Evolutionary conservation across 352 stramenopile species (phyloP).

Genomic region (Pythium scleroteichum): DNA sequence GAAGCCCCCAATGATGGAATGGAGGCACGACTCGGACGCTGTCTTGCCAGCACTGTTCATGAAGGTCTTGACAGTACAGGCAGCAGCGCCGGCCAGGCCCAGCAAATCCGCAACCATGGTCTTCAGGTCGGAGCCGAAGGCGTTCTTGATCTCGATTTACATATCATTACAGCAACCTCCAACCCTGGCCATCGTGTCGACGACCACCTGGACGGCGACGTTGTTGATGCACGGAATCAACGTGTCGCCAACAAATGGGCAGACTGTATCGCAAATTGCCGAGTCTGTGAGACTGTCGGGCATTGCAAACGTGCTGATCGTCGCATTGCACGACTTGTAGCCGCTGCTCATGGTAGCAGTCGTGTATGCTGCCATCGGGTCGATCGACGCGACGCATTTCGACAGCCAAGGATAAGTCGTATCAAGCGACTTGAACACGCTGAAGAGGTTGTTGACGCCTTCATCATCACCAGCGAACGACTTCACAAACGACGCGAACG

Average conservation of each 20-base stretch:
- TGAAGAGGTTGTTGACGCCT: slow-evolving; percentile 17
- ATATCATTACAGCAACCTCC: slow-evolving; percentile 47
- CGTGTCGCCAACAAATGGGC: slow-evolving; percentile 31
- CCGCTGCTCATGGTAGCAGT: slow-evolving; percentile 21
- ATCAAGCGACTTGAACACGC: slow-evolving; percentile 32
- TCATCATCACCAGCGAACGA: slow-evolving; percentile 1
- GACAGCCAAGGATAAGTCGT: slow-evolving; percentile 38
- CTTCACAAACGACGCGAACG: slow-evolving; percentile 17
- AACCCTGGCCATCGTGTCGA: slow-evolving; percentile 16
- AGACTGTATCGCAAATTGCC: slow-evolving; percentile 21
- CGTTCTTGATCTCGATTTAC: slow-evolving; percentile 33
- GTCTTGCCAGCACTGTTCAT: slow-evolving; percentile 25
- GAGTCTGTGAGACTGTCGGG: slow-evolving; percentile 5
- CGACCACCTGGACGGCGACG: slow-evolving; percentile 30
- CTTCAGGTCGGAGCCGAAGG: slow-evolving; percentile 37
- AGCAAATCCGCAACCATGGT: slow-evolving; percentile 32
- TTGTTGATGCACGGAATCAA: slow-evolving; percentile 43
- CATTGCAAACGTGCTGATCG: slow-evolving; percentile 21
- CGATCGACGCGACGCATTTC: slow-evolving; percentile 40
- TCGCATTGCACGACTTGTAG: slow-evolving; percentile 32
- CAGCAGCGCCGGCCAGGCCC: slow-evolving; percentile 26
- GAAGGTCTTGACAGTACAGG: slow-evolving; percentile 44
- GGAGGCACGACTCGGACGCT: slow-evolving; percentile 38
- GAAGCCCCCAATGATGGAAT: slow-evolving; percentile 34
- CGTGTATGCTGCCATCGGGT: slow-evolving; percentile 28